phyloP scores from a whole-genome alignment of 140 eudicot species.

The Oenanthe javanica region DNA sequence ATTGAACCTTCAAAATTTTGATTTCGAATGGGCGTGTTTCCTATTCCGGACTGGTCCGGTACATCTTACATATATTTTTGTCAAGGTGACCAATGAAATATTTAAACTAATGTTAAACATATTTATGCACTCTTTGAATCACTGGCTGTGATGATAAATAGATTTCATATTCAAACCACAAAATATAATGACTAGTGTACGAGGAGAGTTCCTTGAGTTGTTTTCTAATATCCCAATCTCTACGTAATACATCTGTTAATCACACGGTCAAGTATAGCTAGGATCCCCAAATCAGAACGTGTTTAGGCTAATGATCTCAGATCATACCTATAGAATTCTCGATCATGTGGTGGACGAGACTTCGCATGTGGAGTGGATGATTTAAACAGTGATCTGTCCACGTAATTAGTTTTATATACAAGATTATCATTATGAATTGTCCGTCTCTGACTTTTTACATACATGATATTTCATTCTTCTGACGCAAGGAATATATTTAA shows the following conservation, averaged over 20 bases:
- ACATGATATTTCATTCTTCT: not conserved
- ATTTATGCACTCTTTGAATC: too few relatives aligned
- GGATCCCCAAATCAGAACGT: not conserved
- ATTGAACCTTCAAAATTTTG: too few relatives aligned
- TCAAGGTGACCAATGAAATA: too few relatives aligned
- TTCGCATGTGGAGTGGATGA: constrained; percentile 8
- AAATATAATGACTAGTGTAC: not conserved
- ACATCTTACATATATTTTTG: too few relatives aligned
- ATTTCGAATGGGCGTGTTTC: too few relatives aligned
- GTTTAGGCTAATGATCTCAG: not conserved
- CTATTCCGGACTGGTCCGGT: too few relatives aligned
- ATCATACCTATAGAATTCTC: not conserved
- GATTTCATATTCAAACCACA: not conserved
- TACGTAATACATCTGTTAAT: not conserved
- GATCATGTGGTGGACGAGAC: not conserved
- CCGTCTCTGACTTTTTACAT: constrained; percentile 10
- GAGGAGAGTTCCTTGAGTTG: not conserved
- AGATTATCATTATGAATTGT: not conserved
- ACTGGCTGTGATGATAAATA: not conserved
- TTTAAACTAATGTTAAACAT: too few relatives aligned
- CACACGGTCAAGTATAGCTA: not conserved
- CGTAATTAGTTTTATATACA: not conserved
- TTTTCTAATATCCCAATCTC: not conserved
- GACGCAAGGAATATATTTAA: not conserved
- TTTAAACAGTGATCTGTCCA: constrained; percentile 9